A percentile compares a stretch with the other conserved stretches of the same genome.
Conservation (phyloP, 2,329 filamentous ascomycete species). For the Ophiobolus disseminans region DNA sequence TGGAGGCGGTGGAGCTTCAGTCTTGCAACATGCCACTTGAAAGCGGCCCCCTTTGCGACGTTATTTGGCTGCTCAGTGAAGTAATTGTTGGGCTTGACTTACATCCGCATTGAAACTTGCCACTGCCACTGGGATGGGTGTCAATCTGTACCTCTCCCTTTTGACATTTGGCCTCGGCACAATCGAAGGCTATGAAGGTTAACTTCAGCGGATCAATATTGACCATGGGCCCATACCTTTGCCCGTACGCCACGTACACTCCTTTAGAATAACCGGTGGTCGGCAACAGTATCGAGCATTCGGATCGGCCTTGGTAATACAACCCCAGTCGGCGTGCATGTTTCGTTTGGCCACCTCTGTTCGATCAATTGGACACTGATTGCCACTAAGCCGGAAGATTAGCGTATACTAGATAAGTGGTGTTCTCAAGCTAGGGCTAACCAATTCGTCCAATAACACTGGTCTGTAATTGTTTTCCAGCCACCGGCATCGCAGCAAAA, state of each 20-base stretch:
- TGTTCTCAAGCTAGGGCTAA: not conserved
- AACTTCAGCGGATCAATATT: not conserved
- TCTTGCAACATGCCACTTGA: not conserved
- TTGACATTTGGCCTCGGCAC: not conserved
- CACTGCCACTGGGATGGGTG: not conserved
- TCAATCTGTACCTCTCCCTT: not conserved
- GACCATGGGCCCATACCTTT: not conserved
- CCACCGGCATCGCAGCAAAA: not conserved
- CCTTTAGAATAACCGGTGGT: not conserved
- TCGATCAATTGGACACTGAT: not conserved
- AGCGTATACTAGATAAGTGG: not conserved
- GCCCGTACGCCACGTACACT: not conserved
- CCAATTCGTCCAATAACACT: not conserved
- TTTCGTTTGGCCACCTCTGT: not conserved
- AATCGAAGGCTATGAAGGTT: not conserved
- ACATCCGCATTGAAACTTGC: not conserved
- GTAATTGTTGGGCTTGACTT: not conserved
- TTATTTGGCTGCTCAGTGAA: not conserved
- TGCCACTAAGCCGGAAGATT: not conserved
- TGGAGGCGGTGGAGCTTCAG: not conserved
- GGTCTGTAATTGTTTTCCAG: not conserved
- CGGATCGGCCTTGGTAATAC: not conserved
- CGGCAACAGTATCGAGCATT: not conserved
- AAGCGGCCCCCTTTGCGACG: not conserved
- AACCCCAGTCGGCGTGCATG: not conserved